Evolutionary conservation across 31 red algal species (phyloP).

Genomic region (Asparagopsis taxiformis): DNA sequence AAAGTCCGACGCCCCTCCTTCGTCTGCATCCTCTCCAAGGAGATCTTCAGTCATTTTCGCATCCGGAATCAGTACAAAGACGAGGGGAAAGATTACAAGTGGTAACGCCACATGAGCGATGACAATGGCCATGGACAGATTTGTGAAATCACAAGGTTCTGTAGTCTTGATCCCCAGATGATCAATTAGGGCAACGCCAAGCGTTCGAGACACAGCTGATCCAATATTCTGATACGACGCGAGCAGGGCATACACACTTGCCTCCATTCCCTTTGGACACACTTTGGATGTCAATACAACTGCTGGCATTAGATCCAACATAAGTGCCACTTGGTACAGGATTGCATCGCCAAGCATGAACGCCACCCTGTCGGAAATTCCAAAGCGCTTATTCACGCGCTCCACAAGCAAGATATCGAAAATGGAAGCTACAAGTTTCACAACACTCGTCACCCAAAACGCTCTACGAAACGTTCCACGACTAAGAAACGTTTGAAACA

Average conservation of each 20-base stretch:
- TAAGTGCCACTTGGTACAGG: slow-evolving; percentile 42
- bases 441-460: slow-evolving; percentile 56
- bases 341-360: slow-evolving; percentile 71
- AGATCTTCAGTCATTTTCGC: slow-evolving; percentile 65
- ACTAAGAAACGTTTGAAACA: slow-evolving; percentile 54
- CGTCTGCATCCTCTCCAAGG: slow-evolving; percentile 23
- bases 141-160: slow-evolving; percentile 59
- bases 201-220: slow-evolving; percentile 41
- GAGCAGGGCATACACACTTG: slow-evolving; percentile 64
- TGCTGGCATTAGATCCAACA: slow-evolving; percentile 68
- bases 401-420: slow-evolving; percentile 63
- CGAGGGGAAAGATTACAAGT: slow-evolving; percentile 47
- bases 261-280: slow-evolving; percentile 70
- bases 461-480: slow-evolving; percentile 51
- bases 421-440: slow-evolving; percentile 49
- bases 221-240: slow-evolving; percentile 67
- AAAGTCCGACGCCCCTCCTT: slow-evolving; percentile 19
- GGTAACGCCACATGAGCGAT: slow-evolving; percentile 63
- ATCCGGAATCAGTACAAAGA: slow-evolving; percentile 63
- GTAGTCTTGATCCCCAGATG: slow-evolving; percentile 55
- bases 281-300: slow-evolving; percentile 64
- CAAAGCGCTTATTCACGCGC: slow-evolving; percentile 36
- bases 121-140: slow-evolving; percentile 46
- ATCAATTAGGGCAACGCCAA: slow-evolving; percentile 69
- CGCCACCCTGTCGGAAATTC: slow-evolving; percentile 58